Evolutionary conservation across 352 stramenopile species (phyloP), one percentile per base, ranked within the genome.

Genomic region (Globisporangium cederbergense): DNA sequence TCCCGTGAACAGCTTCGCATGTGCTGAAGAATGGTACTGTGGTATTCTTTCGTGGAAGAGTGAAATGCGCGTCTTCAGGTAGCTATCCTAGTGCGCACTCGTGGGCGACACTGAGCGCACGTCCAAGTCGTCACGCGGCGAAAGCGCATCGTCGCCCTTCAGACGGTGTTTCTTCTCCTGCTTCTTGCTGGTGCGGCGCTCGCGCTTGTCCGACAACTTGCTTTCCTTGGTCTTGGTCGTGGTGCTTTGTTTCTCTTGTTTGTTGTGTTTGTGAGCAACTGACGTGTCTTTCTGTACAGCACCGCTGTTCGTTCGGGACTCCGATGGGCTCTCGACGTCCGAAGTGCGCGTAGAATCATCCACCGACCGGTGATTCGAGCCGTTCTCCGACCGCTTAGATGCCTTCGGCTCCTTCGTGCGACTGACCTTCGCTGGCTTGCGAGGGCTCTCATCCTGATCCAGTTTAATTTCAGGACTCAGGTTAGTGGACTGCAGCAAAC

Each of bases 401-500:
- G 49, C 60, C 47, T 55, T 67, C 25, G 51, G 42, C 0, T 58
- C 57, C 51, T 75, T 72, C n/a, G n/a, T 64, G 34, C 43, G 58
- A 16, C 58, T 58, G 40, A 55, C 58, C 46, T 77, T 79, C 0
- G 63, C 18, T 53, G 28, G 14, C 14, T 75, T 79, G 9, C 58
- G 72, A 52, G 66, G 70, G 22, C 28, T 76, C 52, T 75, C 58
- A 42, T 77, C 66, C 72, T 79, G n/a, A 2, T 49, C 43, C 43
- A 49, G 50, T 49, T 11, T 16, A 38, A 10, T 3, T 47, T 4
- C 45, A 47, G 40, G 28, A 9, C 6, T 22, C 25, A 55, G 25
- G 25, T 4, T 28, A 16, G 34, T 25, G 13, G 34, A 25, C 4
- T 36, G 32, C 32, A 55, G 25, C 16, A 38, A 55, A 34, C 2